Evolutionary conservation across 2,329 filamentous ascomycete genomes (phyloP).

Genomic region (Phaeosphaeria sp.): DNA sequence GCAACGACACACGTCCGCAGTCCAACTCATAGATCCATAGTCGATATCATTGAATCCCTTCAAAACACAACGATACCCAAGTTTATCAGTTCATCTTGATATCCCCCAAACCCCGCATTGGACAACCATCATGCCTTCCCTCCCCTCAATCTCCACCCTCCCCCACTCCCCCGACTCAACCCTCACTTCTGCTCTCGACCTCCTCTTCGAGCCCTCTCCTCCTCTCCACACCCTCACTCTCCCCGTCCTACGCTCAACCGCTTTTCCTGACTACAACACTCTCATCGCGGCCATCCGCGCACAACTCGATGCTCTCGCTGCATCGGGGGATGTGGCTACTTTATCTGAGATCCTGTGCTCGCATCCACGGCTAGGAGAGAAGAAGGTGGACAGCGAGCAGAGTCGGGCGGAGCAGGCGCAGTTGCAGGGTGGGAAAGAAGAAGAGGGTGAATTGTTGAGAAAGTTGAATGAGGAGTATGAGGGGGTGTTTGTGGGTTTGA

Average conservation of each 20-base stretch:
- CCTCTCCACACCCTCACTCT: slow-evolving; percentile 75
- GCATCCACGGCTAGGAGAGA: slow-evolving; percentile 83
- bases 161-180: slow-evolving; percentile 61
- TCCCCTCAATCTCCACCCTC: slow-evolving; percentile 67
- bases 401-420: slow-evolving; percentile 83
- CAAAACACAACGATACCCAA: too few species aligned
- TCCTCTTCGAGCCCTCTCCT: slow-evolving; percentile 82
- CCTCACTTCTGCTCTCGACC: slow-evolving; percentile 69
- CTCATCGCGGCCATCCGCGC: slow-evolving; percentile 72
- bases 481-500: slow-evolving; percentile 76
- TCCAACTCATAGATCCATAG: slow-evolving; percentile 13
- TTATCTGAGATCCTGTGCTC: slow-evolving; percentile 78
- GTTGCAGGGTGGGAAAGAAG: slow-evolving; percentile 60
- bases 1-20: neutral
- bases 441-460: slow-evolving; percentile 64
- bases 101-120: too few species aligned
- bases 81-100: too few species aligned
- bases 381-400: slow-evolving; percentile 80
- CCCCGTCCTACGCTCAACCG: slow-evolving; percentile 66
- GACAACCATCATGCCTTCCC: slow-evolving; percentile 38
- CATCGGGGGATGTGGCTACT: slow-evolving; percentile 57
- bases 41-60: too few species aligned
- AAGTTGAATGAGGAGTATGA: slow-evolving; percentile 81
- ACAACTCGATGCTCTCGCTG: slow-evolving; percentile 59
- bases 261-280: slow-evolving; percentile 71